Evolutionary conservation across 306 rosid genomes (phyloP), one percentile per base, ranked within the genome.

Genomic region (Quercus variabilis): DNA sequence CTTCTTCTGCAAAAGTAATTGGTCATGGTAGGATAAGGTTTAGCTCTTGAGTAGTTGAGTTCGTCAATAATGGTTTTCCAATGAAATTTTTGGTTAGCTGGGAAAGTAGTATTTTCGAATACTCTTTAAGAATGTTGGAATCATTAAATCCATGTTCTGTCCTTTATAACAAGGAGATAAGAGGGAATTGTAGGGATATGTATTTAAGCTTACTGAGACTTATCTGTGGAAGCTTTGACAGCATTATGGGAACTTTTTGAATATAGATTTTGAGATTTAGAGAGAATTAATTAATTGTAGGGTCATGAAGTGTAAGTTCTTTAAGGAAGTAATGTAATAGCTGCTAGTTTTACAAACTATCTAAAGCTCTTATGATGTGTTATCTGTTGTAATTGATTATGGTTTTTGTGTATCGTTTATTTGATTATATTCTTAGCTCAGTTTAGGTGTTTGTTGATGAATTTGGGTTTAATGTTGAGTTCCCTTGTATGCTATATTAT

Each of bases 241-340:
- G 71, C 33, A 1, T 70, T 56, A 23, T 59, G 38, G 76, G 19
- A 70, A 30, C 70, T 71, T 81, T 75, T 64, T 30, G 74, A 67
- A 62, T 78, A 33, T 79, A 68, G 72, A 71, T 82, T 75, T 69
- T 57, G 35, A 69, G 71, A 75, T 55, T 73, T 83, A 69, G 79
- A 70, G 81, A 70, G 81, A 79, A 26, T 52, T 78, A 71, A 69
- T 43, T 60, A 71, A 25, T 59, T 60, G 4, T 31, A 59, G 28
- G 19, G 76, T 69, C 57, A 28, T 82, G 77, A 49, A 65, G 67
- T 49, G 17, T 38, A 25, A 60, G 33, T 75, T 59, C 57, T 6
- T 46, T 25, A 49, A 64, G 76, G 26, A 41, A 71, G 59, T 30
- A 30, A 41, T 67, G 59, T 30, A 57, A 68, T 64, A 69, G 63